phyloP scores from a whole-genome alignment of 225 moss, liverwort and hornwort species.

The Pleurozium schreberi region DNA sequence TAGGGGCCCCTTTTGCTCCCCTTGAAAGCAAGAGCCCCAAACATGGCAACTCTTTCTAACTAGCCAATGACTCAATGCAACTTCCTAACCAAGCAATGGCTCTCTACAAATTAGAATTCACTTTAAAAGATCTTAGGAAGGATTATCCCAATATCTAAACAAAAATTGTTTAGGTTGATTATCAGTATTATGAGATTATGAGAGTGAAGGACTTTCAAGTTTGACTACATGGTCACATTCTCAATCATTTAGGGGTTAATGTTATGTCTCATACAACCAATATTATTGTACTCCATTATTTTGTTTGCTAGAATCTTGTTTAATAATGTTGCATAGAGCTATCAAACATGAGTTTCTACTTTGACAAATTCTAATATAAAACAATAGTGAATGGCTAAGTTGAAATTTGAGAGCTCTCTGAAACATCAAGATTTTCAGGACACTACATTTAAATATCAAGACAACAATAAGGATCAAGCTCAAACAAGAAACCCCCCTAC shows the following conservation, averaged over 20 bases:
- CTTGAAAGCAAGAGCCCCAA: fast-evolving
- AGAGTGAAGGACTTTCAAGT: too few relatives aligned
- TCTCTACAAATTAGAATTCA: too few relatives aligned
- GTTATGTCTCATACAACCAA: neutral
- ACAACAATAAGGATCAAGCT: neutral
- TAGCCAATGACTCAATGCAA: too few relatives aligned
- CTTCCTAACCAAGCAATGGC: too few relatives aligned
- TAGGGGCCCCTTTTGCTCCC: fast-evolving
- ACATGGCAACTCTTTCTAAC: neutral
- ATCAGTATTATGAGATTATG: too few relatives aligned
- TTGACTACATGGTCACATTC: too few relatives aligned
- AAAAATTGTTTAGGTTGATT: too few relatives aligned
- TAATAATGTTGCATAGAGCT: too few relatives aligned
- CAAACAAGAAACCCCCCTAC: neutral
- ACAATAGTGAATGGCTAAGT: neutral
- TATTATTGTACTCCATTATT: neutral
- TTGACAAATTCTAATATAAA: neutral
- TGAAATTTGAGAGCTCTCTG: neutral
- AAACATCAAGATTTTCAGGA: neutral
- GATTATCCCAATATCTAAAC: too few relatives aligned
- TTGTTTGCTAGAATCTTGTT: neutral
- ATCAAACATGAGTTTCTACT: too few relatives aligned
- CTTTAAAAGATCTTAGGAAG: too few relatives aligned
- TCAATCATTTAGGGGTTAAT: too few relatives aligned
- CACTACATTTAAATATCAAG: neutral